Evolutionary conservation across 768 basidiomycete genomes (phyloP).

Genomic region (Galerina marginata): DNA sequence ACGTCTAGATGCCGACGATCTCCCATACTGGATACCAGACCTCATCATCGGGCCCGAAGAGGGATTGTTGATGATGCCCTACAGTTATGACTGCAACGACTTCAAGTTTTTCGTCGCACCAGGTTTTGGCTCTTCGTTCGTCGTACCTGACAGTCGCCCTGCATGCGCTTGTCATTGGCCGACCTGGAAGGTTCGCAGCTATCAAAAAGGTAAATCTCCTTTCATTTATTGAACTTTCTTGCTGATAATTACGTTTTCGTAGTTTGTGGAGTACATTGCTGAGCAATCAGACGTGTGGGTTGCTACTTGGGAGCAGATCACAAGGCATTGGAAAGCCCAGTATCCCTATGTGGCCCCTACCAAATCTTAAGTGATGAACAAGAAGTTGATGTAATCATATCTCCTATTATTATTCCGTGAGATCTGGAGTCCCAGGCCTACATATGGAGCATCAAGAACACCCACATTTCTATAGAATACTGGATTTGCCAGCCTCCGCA

Average conservation of each 20-base stretch:
- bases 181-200: constrained; percentile 20
- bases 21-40: constrained; percentile 24
- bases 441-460: too few species aligned
- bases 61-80: constrained; percentile 20
- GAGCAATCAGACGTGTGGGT: constrained; percentile 20
- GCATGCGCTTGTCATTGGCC: constrained; percentile 20
- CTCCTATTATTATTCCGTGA: too few species aligned
- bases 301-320: constrained; percentile 22
- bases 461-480: too few species aligned
- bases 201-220: constrained; percentile 18
- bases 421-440: too few species aligned
- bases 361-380: too few species aligned
- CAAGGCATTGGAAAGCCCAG: constrained; percentile 22
- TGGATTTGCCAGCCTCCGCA: too few species aligned
- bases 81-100: constrained; percentile 23
- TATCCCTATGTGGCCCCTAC: constrained; percentile 17
- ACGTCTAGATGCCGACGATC: constrained; percentile 19
- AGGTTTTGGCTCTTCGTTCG: constrained; percentile 20
- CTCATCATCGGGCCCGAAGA: constrained; percentile 15
- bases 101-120: constrained; percentile 25
- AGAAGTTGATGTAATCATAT: too few species aligned
- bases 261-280: constrained; percentile 21
- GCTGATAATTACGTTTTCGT: background rate
- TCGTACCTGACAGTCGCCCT: constrained; percentile 21
- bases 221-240: background rate